Base-by-base conservation (phyloP, 176 grass and related monocot genomes). In the Raddia guianensis region DNA sequence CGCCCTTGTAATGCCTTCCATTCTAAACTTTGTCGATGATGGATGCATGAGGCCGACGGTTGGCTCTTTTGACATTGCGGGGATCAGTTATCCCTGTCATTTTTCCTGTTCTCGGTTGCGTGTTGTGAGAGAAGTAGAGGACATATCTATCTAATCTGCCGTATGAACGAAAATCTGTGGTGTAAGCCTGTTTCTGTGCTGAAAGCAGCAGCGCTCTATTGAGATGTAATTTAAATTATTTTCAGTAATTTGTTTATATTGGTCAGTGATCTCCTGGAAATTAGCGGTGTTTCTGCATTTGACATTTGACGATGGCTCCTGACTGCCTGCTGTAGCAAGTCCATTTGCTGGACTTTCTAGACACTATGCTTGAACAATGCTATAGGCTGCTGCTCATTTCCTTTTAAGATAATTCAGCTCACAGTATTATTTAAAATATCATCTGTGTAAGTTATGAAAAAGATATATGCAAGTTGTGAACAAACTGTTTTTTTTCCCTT, bases 41-140 rank as follows among this genome's bases (percentile, higher is more conserved):
- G 66, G 72, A 77, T 85, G 70, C 71, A 84, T 85, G 16, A 3
- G 64, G 49, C 65, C 66, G 64, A 70, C 66, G 56, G 33, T 55
- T 5, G 42, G 71, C 14, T 33, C 42, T 76, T 76, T 57, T 15
- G 49, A 85, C 64, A 61, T 63, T 56, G 64, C 70, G 27, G 76
- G 63, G 72, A 72, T 77, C 66, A 52, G 77, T 59, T 80, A 73
- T 83, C 46, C 66, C 43, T 19, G 58, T 42, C 33, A 72, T 46
- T 89, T 66, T 68, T 78, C 63, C 78, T 74, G 72, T 67, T 86
- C 67, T 82, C 8, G 5, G 61, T 73, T 46, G 81, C 79, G 75
- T 80, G 63, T 63, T 84, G 78, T 82, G 79, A 74, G 57, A 85
- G 71, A 79, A 74, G 71, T 57, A 77, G 79, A 73, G 15, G 73